phyloP scores from a whole-genome alignment of 495 filamentous ascomycete genomes.

The Aspergillus sclerotioniger region DNA sequence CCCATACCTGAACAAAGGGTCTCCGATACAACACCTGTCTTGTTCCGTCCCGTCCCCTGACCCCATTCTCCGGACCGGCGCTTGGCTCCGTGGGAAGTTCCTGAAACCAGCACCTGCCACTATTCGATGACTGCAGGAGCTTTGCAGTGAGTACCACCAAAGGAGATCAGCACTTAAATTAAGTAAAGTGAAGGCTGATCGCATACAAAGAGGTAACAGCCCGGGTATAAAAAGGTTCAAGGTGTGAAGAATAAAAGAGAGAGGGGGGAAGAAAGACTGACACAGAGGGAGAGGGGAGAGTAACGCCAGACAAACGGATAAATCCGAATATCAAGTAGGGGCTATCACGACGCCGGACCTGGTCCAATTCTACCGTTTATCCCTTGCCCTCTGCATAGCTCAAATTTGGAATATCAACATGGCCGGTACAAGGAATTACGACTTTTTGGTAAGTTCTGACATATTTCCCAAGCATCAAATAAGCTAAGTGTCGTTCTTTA shows the following conservation, averaged over 20 bases:
- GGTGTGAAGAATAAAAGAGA: background rate
- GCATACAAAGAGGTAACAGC: background rate
- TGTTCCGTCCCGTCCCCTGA: background rate
- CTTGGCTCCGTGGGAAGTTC: background rate
- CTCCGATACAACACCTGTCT: background rate
- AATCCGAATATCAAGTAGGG: constrained; percentile 1
- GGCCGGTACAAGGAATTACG: constrained; percentile 97
- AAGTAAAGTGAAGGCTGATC: background rate
- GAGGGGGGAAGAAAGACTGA: background rate
- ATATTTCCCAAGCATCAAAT: background rate
- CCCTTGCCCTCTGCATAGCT: background rate
- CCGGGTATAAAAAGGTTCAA: background rate
- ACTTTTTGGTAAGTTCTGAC: constrained; percentile 76
- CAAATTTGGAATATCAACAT: constrained; percentile 46
- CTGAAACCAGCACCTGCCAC: background rate
- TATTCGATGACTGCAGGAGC: background rate
- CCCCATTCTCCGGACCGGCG: background rate
- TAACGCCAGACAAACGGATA: background rate
- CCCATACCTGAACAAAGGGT: background rate
- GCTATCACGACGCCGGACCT: background rate
- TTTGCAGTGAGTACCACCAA: background rate
- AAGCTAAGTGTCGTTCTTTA: constrained; percentile 11
- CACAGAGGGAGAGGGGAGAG: background rate
- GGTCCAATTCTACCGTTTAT: background rate
- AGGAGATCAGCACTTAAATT: background rate